phyloP scores from a whole-genome alignment of 495 filamentous ascomycete species.

The Talaromyces liani region DNA sequence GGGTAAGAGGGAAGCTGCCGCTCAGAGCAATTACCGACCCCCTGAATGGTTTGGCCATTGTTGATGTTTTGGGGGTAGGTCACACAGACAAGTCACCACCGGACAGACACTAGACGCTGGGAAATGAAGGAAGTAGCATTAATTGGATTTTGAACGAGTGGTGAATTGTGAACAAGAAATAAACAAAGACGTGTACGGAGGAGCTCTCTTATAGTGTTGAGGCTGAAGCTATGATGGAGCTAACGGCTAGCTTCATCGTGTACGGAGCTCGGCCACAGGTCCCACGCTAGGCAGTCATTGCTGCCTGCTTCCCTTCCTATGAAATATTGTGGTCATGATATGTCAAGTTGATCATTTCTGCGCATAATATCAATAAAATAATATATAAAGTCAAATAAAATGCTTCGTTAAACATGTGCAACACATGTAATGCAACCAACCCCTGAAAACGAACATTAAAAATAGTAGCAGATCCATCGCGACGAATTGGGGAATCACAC shows the following conservation, averaged over 20 bases:
- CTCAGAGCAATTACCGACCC: constrained; percentile 49
- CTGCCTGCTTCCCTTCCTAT: background rate
- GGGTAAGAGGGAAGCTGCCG: constrained; percentile 51
- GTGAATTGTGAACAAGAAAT: background rate
- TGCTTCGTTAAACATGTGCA: background rate
- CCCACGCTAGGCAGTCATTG: background rate
- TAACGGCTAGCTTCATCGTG: background rate
- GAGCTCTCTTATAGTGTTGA: background rate
- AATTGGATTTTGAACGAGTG: background rate
- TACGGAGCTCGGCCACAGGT: background rate
- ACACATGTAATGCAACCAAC: background rate
- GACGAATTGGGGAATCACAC: background rate
- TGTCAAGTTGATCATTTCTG: background rate
- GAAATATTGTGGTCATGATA: no score
- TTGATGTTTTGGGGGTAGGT: background rate
- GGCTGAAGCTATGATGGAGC: background rate
- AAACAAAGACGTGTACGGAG: background rate
- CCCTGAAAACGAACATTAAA: background rate
- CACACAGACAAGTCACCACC: background rate
- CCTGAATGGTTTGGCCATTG: constrained; percentile 29
- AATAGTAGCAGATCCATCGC: background rate
- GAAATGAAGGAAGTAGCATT: background rate
- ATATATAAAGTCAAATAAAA: background rate
- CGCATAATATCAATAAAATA: background rate
- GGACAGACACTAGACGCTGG: background rate